A percentile compares a stretch with the other conserved stretches of the same genome.
Conservation (phyloP, 1,139 yeast species). For the Candida sanyaensis region DNA sequence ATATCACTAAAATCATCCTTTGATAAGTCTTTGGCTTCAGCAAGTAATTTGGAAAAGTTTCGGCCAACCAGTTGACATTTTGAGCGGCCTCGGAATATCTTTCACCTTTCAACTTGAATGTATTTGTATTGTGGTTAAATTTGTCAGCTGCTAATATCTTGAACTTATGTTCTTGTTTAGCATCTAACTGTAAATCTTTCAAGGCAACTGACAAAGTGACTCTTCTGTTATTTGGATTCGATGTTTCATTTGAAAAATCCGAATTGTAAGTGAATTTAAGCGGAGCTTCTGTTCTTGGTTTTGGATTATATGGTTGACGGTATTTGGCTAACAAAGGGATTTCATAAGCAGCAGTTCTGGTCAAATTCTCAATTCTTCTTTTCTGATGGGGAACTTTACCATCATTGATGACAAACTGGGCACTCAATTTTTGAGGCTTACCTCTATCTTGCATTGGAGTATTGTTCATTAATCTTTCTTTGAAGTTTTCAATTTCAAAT, state of each 20-base stretch:
- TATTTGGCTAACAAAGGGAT: conserved; percentile 80
- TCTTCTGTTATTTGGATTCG: conserved; percentile 67
- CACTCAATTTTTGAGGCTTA: conserved; percentile 42
- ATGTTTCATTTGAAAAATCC: conserved; percentile 64
- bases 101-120: conserved; percentile 62
- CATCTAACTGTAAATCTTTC: conserved; percentile 52
- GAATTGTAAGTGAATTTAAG: conserved; percentile 70
- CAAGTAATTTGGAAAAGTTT: conserved; percentile 57
- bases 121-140: conserved; percentile 62
- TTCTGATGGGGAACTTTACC: conserved; percentile 41
- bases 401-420: conserved; percentile 37
- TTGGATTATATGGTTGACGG: conserved; percentile 63
- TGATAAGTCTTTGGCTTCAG: conserved; percentile 62
- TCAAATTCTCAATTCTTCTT: conserved; percentile 50
- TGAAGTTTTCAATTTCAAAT: conserved; percentile 48
- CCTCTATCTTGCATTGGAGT: conserved; percentile 42
- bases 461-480: conserved; percentile 47
- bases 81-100: conserved; percentile 79
- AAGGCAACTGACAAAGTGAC: conserved; percentile 64
- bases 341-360: conserved; percentile 87
- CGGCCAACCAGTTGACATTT: conserved; percentile 74
- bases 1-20: conserved; percentile 68
- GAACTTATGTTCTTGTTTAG: conserved; percentile 67
- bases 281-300: conserved; percentile 47
- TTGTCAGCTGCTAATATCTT: conserved; percentile 78